phyloP scores from a whole-genome alignment of 2,329 filamentous ascomycete species.

The Ascosphaera apis region DNA sequence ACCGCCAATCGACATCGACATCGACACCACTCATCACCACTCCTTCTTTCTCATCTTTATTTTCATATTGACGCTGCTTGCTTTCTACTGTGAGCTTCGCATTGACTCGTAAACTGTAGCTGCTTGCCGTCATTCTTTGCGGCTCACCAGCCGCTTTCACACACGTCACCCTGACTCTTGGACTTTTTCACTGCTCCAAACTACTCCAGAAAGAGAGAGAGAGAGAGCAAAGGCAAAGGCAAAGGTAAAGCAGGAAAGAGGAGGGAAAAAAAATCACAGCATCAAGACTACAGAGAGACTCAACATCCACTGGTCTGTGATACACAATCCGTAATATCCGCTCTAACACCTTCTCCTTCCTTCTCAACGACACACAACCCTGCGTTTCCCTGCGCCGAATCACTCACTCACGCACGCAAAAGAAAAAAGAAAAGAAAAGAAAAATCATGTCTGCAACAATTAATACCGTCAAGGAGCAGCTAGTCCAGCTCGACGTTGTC shows the following conservation, averaged over 20 bases:
- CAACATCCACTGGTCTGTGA: too few species aligned
- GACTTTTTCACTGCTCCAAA: background rate
- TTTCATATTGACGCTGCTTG: too few species aligned
- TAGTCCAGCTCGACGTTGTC: slow-evolving; percentile 72
- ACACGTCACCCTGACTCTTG: background rate
- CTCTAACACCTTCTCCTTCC: too few species aligned
- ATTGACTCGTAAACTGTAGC: background rate
- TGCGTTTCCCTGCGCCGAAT: background rate
- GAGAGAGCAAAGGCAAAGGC: too few species aligned
- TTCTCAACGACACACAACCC: background rate
- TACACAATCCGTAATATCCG: too few species aligned
- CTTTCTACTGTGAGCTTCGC: too few species aligned
- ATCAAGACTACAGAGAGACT: too few species aligned
- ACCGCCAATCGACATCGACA: too few species aligned
- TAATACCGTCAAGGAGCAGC: slow-evolving; percentile 46
- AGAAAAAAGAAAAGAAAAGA: background rate
- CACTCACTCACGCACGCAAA: background rate
- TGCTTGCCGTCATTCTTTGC: background rate
- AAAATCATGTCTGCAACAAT: slow-evolving; percentile 6
- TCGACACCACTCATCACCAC: too few species aligned
- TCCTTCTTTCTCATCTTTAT: too few species aligned
- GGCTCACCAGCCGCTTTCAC: background rate
- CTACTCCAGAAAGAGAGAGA: background rate
- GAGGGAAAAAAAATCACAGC: too few species aligned
- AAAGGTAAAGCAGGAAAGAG: too few species aligned